Evolutionary conservation across 2,329 filamentous ascomycete genomes (phyloP), one percentile per base, ranked within the genome.

Genomic region (Cladobotryum mycophilum): DNA sequence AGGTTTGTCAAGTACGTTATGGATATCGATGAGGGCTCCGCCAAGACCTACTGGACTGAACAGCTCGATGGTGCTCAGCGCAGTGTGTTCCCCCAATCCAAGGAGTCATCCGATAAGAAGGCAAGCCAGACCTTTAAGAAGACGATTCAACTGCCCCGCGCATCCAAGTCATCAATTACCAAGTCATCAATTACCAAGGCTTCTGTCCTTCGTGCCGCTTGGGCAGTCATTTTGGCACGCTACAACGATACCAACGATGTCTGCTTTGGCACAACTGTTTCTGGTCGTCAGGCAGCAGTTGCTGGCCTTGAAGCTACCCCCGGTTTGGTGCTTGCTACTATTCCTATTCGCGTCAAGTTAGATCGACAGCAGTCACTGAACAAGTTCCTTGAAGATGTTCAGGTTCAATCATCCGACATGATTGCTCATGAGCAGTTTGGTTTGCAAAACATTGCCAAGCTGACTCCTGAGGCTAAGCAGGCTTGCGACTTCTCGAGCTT

Each of bases 281-380:
- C 56, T 15, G 53, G 57, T 20, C 50, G 57, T 11, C 47, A 57
- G 2, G 52, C 56, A 17, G 36, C 52, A n/a, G 34, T 45, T 3
- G 20, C 43, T 34, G 50, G 45, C 8, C n/a, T 45, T 13, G 42
- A 45, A 14, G 4, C 6, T 7, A 15, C 33, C 18, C n/a, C 20
- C 13, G 20, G 42, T 30, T 25, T 22, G 14, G 33, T 35, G 20
- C 13, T 59, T 17, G 47, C 52, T 3, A 58, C 54, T 2, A 38
- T 58, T 8, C 56, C 57, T 4, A 37, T 56, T 2, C 51, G 57
- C 8, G 41, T 56, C 34, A 45, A 47, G 5, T 13, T 59, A 8
- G 41, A 54, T 11, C 36, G 20, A 4, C 34, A 49, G 15, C 52
- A 54, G 41, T 22, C 30, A 3, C 22, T 55, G 9, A 20, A 15